These are phyloP conservation scores for Aspergillus sclerotialis DNA, from an alignment of 2,329 filamentous ascomycete species.

Conservation along the genomic window DNA sequence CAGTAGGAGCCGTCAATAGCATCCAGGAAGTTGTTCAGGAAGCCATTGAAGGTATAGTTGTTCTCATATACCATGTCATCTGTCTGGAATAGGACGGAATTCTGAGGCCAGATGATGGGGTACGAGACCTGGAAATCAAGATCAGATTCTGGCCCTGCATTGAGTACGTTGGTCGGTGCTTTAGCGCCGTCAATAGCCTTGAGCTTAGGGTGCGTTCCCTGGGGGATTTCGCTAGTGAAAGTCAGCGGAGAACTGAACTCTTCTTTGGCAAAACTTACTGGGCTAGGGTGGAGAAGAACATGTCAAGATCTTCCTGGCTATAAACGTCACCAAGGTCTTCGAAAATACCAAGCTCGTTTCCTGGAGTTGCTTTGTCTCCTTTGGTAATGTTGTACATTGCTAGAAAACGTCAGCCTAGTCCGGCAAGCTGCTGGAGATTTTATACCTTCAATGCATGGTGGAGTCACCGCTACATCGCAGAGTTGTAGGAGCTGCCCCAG, in stretches of 20 bases:
- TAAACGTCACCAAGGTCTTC: slow-evolving; percentile 41
- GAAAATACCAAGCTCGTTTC: slow-evolving; percentile 42
- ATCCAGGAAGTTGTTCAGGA: slow-evolving; percentile 44
- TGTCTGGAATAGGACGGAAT: slow-evolving; percentile 41
- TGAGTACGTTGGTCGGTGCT: slow-evolving; percentile 22
- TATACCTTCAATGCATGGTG: slow-evolving; percentile 33
- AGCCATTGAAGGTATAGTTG: slow-evolving; percentile 32
- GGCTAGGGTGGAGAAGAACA: slow-evolving; percentile 33
- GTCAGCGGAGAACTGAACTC: slow-evolving; percentile 7
- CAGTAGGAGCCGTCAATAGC: slow-evolving; percentile 46
- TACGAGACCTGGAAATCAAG: slow-evolving; percentile 42
- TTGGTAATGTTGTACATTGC: slow-evolving; percentile 40
- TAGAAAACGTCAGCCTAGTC: slow-evolving; percentile 8
- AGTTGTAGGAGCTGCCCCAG: slow-evolving; percentile 9
- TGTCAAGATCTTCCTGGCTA: slow-evolving; percentile 37
- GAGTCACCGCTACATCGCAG: slow-evolving; percentile 31
- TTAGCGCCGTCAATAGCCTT: slow-evolving; percentile 35
- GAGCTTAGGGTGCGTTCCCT: slow-evolving; percentile 33
- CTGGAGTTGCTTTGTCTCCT: slow-evolving; percentile 30
- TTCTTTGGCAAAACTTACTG: slow-evolving; percentile 13
- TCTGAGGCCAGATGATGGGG: slow-evolving; percentile 45
- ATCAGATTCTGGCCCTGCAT: slow-evolving; percentile 33
- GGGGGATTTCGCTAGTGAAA: slow-evolving; percentile 23
- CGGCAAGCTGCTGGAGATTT: neutral
- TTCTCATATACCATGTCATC: slow-evolving; percentile 35